Conservation (phyloP, 306 rosid genomes). For the Elaeagnus macrophylla region DNA sequence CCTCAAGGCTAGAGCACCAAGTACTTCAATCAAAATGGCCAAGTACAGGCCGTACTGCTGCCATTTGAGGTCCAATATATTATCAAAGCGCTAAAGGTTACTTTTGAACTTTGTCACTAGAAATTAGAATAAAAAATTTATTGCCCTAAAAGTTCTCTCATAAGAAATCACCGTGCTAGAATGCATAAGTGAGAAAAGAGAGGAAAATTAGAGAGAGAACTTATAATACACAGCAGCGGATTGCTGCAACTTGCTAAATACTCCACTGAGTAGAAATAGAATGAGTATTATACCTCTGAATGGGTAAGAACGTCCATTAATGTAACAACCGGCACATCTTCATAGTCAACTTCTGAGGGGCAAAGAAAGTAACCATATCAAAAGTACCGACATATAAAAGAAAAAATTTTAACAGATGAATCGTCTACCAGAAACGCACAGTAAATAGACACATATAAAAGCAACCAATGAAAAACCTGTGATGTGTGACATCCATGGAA, state of each 20-base stretch:
- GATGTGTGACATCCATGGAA: slow-evolving; percentile 25
- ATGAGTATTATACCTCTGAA: slow-evolving; percentile 34
- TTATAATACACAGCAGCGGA: background rate
- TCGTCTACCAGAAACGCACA: slow-evolving; percentile 14
- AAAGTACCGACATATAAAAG: background rate
- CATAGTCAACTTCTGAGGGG: slow-evolving; percentile 32
- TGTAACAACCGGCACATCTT: slow-evolving; percentile 21
- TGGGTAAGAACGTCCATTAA: slow-evolving; percentile 51
- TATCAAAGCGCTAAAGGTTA: too few species aligned
- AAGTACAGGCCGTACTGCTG: too few species aligned
- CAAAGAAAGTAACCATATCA: slow-evolving; percentile 7
- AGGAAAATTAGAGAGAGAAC: too few species aligned
- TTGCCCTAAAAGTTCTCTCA: too few species aligned
- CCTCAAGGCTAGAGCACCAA: too few species aligned
- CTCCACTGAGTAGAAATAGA: background rate
- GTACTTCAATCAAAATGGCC: too few species aligned
- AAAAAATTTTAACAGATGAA: background rate
- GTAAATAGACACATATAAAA: background rate
- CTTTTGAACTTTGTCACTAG: too few species aligned
- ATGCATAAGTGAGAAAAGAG: too few species aligned
- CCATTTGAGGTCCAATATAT: too few species aligned
- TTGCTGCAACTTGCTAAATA: background rate
- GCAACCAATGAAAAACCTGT: slow-evolving; percentile 41
- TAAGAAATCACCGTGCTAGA: too few species aligned
- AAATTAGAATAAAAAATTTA: too few species aligned